A percentile compares a stretch with the other conserved stretches of the same genome.
Evolutionary conservation across 78 protist genomes (phyloP).

Genomic region (Abeoforma whisleri): DNA sequence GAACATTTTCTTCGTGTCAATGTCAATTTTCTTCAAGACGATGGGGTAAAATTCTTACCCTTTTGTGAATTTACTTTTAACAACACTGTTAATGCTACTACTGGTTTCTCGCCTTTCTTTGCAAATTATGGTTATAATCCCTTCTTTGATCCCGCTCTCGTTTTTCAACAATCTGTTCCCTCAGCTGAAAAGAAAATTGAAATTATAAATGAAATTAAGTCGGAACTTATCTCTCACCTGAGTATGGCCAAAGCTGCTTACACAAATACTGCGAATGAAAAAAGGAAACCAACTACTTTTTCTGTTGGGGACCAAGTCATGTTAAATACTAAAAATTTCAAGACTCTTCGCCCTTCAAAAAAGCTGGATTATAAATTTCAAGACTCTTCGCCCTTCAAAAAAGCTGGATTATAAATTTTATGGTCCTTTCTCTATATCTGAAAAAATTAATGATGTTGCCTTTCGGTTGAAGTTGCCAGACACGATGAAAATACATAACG

Average conservation of each 20-base stretch:
- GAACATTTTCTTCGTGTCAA: neutral
- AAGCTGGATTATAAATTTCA: neutral
- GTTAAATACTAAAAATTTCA: neutral
- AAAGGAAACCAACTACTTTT: neutral
- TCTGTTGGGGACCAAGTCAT: neutral
- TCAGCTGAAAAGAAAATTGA: neutral
- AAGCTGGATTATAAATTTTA: neutral
- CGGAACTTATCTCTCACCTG: neutral
- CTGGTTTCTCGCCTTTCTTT: neutral
- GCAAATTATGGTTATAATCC: neutral
- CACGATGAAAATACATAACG: neutral
- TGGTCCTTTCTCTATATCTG: neutral
- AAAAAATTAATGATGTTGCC: neutral
- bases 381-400: neutral
- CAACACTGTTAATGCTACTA: neutral
- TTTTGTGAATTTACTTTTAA: neutral
- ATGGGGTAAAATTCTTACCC: neutral
- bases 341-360: neutral
- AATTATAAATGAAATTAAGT: neutral
- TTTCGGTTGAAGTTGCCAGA: neutral
- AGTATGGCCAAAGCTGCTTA: neutral
- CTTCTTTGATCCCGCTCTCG: neutral
- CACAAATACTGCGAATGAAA: neutral
- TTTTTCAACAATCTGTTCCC: neutral
- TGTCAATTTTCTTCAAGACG: neutral